Conservation (phyloP, 495 filamentous ascomycete genomes). For the Hypoxylon cercidicola region DNA sequence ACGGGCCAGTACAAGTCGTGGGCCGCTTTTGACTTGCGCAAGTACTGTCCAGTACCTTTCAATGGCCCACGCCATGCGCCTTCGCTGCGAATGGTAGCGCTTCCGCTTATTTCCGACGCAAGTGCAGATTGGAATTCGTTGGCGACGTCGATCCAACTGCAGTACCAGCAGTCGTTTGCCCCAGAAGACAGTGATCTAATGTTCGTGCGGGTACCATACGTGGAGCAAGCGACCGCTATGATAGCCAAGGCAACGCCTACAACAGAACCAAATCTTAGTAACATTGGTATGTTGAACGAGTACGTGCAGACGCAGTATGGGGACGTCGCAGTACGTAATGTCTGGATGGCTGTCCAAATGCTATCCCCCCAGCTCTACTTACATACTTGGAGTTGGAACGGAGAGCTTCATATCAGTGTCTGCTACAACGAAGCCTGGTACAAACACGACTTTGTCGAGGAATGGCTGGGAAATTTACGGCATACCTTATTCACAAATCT, state of each 20-base stretch:
- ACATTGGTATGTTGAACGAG: slow-evolving; percentile 8
- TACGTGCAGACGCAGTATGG: slow-evolving; percentile 10
- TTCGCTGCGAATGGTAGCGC: slow-evolving; percentile 9
- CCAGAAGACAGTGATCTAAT: slow-evolving; percentile 2
- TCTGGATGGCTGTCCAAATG: slow-evolving; percentile 14
- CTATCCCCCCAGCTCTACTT: slow-evolving; percentile 19
- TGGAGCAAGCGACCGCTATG: slow-evolving; percentile 16
- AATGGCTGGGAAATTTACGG: slow-evolving; percentile 1
- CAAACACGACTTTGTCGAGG: slow-evolving; percentile 4
- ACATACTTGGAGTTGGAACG: slow-evolving; percentile 22
- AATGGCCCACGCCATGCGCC: slow-evolving; percentile 6
- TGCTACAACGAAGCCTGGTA: slow-evolving; percentile 23
- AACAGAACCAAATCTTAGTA: slow-evolving; percentile 19
- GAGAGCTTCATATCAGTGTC: slow-evolving; percentile 6
- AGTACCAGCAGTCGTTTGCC: slow-evolving; percentile 10
- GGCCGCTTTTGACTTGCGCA: slow-evolving; percentile 22
- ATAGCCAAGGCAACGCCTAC: slow-evolving; percentile 10
- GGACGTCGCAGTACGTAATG: slow-evolving; percentile 2
- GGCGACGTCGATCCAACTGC: neutral
- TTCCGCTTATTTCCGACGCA: slow-evolving; percentile 12
- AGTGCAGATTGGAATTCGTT: slow-evolving; percentile 2
- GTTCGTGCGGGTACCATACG: slow-evolving; percentile 15
- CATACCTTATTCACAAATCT: slow-evolving; percentile 8
- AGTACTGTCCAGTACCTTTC: slow-evolving; percentile 9
- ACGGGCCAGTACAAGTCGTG: slow-evolving; percentile 13